These are phyloP conservation scores for Pseudopithomyces chartarum DNA, from an alignment of 2,329 filamentous ascomycete genomes.

Conservation along the genomic window DNA sequence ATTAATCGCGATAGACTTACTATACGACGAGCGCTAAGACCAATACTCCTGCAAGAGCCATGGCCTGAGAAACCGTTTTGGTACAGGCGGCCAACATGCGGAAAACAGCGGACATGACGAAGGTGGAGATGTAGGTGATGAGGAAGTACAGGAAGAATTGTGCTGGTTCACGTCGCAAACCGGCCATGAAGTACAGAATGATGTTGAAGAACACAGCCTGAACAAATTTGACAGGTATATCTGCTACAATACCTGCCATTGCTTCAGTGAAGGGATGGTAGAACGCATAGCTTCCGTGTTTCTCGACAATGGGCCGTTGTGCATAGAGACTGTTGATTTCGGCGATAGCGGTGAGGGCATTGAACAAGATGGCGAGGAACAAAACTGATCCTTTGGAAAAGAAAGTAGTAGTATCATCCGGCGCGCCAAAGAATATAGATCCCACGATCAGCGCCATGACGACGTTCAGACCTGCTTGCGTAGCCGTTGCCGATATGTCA, in stretches of 20 bases:
- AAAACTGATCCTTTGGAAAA: conserved; percentile 61
- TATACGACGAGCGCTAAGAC: conserved; percentile 68
- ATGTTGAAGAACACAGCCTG: conserved; percentile 78
- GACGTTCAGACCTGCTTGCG: conserved; percentile 53
- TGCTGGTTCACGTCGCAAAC: conserved; percentile 71
- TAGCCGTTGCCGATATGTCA: conserved; percentile 37
- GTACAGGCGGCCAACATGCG: conserved; percentile 76
- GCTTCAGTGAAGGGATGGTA: conserved; percentile 89
- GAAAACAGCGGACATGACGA: conserved; percentile 83
- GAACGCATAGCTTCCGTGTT: conserved; percentile 81
- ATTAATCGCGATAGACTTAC: not conserved
- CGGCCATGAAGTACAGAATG: conserved; percentile 83
- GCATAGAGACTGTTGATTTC: conserved; percentile 67
- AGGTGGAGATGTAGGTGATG: conserved; percentile 60
- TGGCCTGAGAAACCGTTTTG: conserved; percentile 64
- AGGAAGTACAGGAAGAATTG: conserved; percentile 82
- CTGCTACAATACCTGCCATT: conserved; percentile 78
- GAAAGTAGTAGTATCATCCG: conserved; percentile 58
- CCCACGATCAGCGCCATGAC: conserved; percentile 66
- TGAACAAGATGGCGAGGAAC: conserved; percentile 66
- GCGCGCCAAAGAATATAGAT: conserved; percentile 62
- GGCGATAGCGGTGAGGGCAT: conserved; percentile 61
- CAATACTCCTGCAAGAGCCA: conserved; percentile 59
- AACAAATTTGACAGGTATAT: conserved; percentile 78
- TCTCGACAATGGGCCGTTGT: conserved; percentile 89